phyloP scores from a whole-genome alignment of 192 early-diverging fungal genomes.

The Entophlyctis helioformis region DNA sequence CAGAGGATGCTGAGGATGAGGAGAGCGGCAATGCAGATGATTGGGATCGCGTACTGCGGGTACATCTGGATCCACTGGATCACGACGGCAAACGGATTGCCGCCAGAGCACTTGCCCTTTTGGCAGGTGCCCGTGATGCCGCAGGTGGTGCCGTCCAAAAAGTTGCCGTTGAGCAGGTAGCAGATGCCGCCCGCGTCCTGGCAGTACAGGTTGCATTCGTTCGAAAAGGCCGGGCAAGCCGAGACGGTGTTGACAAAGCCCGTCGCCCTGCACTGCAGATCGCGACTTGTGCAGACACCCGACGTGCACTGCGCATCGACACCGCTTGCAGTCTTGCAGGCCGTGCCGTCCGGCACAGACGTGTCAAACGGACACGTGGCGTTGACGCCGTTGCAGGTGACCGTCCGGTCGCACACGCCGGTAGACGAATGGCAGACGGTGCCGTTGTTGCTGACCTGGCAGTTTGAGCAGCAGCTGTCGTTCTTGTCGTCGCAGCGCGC shows the following conservation, averaged over 20 bases:
- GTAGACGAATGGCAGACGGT: conserved; percentile 59
- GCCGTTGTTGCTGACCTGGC: conserved; percentile 44
- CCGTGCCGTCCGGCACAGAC: conserved; percentile 50
- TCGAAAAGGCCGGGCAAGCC: conserved; percentile 16
- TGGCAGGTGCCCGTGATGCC: conserved; percentile 10
- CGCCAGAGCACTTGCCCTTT: conserved; percentile 13
- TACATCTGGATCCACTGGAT: conserved; percentile 20
- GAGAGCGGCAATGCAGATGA: conserved; percentile 17
- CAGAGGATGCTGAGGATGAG: conserved; percentile 14
- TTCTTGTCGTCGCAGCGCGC: conserved; percentile 74
- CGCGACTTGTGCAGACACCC: conserved; percentile 32
- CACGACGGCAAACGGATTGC: conserved; percentile 11
- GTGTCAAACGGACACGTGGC: conserved; percentile 59
- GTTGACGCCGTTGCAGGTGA: conserved; percentile 56
- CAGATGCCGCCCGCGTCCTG: conserved; percentile 10
- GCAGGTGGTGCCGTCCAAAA: conserved; percentile 33
- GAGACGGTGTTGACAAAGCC: conserved; percentile 11
- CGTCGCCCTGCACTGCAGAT: conserved; percentile 22
- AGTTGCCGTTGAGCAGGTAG: conserved; percentile 19
- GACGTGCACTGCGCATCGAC: conserved; percentile 22
- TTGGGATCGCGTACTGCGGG: conserved; percentile 18
- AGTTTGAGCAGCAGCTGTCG: conserved; percentile 70
- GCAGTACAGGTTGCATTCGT: conserved; percentile 21
- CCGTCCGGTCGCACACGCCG: conserved; percentile 65
- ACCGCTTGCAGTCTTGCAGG: conserved; percentile 31